Evolutionary conservation across 495 filamentous ascomycete genomes (phyloP).

Genomic region (Lophiostoma macrostomum): DNA sequence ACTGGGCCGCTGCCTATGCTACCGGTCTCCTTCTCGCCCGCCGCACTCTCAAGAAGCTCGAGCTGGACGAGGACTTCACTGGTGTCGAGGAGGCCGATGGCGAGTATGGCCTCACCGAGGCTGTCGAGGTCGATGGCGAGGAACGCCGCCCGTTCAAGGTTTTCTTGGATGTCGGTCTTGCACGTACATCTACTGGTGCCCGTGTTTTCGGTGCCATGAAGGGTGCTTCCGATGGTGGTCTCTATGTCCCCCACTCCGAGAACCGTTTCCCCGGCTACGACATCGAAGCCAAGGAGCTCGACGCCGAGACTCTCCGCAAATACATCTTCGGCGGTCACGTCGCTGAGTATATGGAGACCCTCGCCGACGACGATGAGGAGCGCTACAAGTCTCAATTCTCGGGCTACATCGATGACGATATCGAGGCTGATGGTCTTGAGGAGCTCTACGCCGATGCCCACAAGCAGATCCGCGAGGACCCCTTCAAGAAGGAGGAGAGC

Average conservation of each 20-base stretch:
- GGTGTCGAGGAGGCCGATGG: conserved; percentile 95
- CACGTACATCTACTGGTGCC: conserved; percentile 94
- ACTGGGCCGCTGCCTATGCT: conserved; percentile 97
- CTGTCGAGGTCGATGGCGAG: conserved; percentile 79
- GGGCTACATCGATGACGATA: conserved; percentile 92
- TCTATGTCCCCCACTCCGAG: conserved; percentile 96
- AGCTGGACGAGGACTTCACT: conserved; percentile 80
- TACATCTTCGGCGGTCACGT: conserved; percentile 99
- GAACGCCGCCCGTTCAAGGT: conserved; percentile 96
- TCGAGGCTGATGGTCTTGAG: conserved; percentile 96
- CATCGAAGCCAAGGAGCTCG: conserved; percentile 92
- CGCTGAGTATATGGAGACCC: conserved; percentile 99
- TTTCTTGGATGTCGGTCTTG: conserved; percentile 95
- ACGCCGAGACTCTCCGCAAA: conserved; percentile 92
- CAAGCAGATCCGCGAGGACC: conserved; percentile 95
- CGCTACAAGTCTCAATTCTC: conserved; percentile 97
- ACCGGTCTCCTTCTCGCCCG: conserved; percentile 95
- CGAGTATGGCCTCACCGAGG: conserved; percentile 91
- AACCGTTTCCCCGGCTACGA: conserved; percentile 99
- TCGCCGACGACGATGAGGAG: conserved; percentile 99
- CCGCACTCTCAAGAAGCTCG: conserved; percentile 94
- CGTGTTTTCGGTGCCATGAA: conserved; percentile 99
- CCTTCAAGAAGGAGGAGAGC: conserved; percentile 87
- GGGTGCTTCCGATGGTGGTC: conserved; percentile 96
- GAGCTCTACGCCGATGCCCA: conserved; percentile 94